Percentiles rank a stretch among this genome's conserved stretches.
phyloP scores from a whole-genome alignment of 2,329 filamentous ascomycete species.

The Talaromyces sp. region DNA sequence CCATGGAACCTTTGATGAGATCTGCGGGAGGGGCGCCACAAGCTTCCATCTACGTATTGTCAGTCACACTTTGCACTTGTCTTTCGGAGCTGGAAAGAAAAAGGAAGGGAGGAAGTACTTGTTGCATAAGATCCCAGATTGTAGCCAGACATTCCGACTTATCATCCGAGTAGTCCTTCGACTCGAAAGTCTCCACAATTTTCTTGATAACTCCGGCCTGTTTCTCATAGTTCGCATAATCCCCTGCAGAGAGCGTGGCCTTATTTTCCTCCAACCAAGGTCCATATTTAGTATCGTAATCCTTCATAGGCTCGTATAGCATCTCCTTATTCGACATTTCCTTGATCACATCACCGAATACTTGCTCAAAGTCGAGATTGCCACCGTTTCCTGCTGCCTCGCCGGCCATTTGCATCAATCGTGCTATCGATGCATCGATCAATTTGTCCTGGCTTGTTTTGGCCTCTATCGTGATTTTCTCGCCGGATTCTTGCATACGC shows the following conservation, averaged over 20 bases:
- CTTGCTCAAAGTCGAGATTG: conserved; percentile 71
- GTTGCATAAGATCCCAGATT: conserved; percentile 96
- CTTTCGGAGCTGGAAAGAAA: background rate
- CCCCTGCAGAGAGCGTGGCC: conserved; percentile 59
- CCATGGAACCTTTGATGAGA: conserved; percentile 55
- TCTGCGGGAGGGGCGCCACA: conserved; percentile 87
- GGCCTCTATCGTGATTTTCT: conserved; percentile 70
- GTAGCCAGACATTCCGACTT: conserved; percentile 81
- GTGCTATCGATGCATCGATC: conserved; percentile 78
- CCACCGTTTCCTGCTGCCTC: conserved; percentile 64
- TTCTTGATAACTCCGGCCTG: conserved; percentile 77
- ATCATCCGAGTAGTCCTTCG: conserved; percentile 73
- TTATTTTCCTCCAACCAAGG: conserved; percentile 80
- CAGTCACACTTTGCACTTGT: background rate
- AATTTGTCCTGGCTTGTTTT: conserved; percentile 61
- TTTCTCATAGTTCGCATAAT: conserved; percentile 74
- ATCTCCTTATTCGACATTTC: conserved; percentile 98
- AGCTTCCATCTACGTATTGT: conserved; percentile 82
- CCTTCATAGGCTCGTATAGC: conserved; percentile 97
- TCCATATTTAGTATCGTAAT: conserved; percentile 88
- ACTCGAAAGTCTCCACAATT: conserved; percentile 87
- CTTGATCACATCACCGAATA: conserved; percentile 98
- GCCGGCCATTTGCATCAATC: conserved; percentile 74
- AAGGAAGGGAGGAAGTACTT: conserved; percentile 56
- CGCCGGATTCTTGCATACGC: conserved; percentile 85